Evolutionary conservation across 2,329 filamentous ascomycete genomes (phyloP), one percentile per base, ranked within the genome.

Genomic region (Penicillium sp.): DNA sequence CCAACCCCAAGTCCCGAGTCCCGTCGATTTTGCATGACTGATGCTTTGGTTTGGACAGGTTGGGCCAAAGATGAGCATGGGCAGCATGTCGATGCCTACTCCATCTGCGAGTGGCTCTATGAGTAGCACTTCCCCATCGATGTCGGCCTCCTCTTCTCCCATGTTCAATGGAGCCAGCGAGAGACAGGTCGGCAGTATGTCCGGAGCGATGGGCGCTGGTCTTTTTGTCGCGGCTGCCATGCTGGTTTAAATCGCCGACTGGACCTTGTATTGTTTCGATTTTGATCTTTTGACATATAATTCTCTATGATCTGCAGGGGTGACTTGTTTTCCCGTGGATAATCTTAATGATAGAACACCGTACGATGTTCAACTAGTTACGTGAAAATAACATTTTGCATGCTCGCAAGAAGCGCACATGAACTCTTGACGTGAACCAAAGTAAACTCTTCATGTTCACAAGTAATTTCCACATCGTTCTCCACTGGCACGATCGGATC

Each of bases 141-240:
- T 34, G 41, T 40, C 42, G 10, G 36, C 53, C 20, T 55, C 53
- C n/a, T 36, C 49, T 26, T 47, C 50, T 18, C 46, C 46, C 8
- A 15, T 33, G 29, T 49, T 32, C 46, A 49, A 49, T 18, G 46
- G 34, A 13, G n/a, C 26, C 7, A 15, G 30, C 2, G 4, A 39
- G 10, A 40, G 17, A 2, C 34, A 30, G 27, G n/a, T 37, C 20
- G 46, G 45, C 12, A 17, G 18, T 21, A 9, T 49, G n/a, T 15
- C 18, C 34, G 37, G 36, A 17, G 37, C 42, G 7, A 6, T 30
- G 20, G 37, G 27, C 24, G 36, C 36, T 5, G 45, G 17, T 24
- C 20, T 49, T 20, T 18, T 49, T 6, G 37, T 24, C n/a, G 26
- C 15, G 26, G 46, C 29, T 30, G 18, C 40, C 13, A 40, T 40